A percentile compares a stretch with the other conserved stretches of the same genome.
Conservation (phyloP, 192 early-diverging fungal species). For the Backusella psychrophila region DNA sequence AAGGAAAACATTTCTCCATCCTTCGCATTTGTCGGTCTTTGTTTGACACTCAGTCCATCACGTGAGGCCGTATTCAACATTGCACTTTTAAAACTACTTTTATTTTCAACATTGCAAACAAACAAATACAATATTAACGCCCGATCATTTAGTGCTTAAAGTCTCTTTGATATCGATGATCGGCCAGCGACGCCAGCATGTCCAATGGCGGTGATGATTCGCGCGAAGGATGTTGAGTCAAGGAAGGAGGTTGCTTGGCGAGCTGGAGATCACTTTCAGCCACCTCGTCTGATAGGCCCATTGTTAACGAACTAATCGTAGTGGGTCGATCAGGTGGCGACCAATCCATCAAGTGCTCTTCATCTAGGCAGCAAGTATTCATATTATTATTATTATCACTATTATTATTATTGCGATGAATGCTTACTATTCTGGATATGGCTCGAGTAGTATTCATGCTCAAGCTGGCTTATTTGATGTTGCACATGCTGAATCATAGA, state of each 20-base stretch:
- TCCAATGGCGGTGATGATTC: slow-evolving; percentile 22
- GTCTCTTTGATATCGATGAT: slow-evolving; percentile 16
- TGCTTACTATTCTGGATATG: slow-evolving; percentile 12
- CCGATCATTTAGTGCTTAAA: neutral
- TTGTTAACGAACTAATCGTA: slow-evolving; percentile 33
- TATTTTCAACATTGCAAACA: no score
- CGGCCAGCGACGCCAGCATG: slow-evolving; percentile 24
- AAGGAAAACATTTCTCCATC: neutral
- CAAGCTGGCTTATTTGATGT: slow-evolving; percentile 30
- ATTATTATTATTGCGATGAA: neutral
- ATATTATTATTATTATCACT: neutral
- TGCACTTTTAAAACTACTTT: no score
- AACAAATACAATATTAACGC: no score
- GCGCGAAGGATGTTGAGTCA: neutral
- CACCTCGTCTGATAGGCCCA: slow-evolving; percentile 29
- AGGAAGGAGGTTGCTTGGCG: slow-evolving; percentile 13
- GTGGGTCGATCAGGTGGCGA: slow-evolving; percentile 33
- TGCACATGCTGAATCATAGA: slow-evolving; percentile 29
- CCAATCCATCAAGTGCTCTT: slow-evolving; percentile 21
- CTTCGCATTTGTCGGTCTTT: neutral
- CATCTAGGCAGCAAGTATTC: neutral
- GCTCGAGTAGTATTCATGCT: slow-evolving; percentile 31
- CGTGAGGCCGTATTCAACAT: neutral
- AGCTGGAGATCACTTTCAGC: slow-evolving; percentile 16
- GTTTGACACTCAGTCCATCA: neutral